Evolutionary conservation across 1,284 basidiomycete genomes (phyloP), one percentile per base, ranked within the genome.

Genomic region (Cutaneotrichosporon dermatis): DNA sequence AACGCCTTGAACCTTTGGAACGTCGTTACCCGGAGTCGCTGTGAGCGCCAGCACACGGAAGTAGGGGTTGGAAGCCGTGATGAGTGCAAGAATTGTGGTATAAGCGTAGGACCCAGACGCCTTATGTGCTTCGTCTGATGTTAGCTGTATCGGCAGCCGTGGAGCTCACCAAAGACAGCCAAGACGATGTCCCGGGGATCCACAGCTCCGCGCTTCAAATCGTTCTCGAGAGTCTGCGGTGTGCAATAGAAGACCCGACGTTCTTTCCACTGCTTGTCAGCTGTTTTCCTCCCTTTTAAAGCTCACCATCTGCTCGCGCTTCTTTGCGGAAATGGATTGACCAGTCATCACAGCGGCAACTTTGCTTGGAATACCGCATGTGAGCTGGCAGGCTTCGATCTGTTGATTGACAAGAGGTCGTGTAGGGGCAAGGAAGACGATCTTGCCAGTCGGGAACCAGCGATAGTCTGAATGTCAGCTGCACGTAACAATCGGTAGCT

Each of bases 241-340:
- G 96, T 99, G 86, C 96, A 94, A 76, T 95, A 99, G 73, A 99
- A 93, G 33, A 99, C 88, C 5, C 94, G 84, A 74, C 95, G 92
- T 65, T 88, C 67, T 7, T 62, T 71, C 80, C 73, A 80, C 72
- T 67, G 54, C 36, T 8, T 13, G 54, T 69, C 41, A 70, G 67
- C 61, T 9, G 15, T 10, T 11, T 42, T 25, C 6, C 7, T 3
- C 25, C 25, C 3, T 4, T 2, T 11, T 5, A 9, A 11, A 41
- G 79, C 87, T 69, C 69, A 92, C 91, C 67, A 84, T 80, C 73
- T 79, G 80, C n/a, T 80, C 82, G 55, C 89, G 82, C 54, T 74
- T 68, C 51, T 69, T 75, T 7, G 63, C 65, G 75, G 79, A 33
- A 73, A 66, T 68, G 75, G 65, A 78, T 80, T 6, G 82, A 69